These are phyloP conservation scores for Aspergillus sergii DNA, from an alignment of 2,329 filamentous ascomycete species.

Conservation along the genomic window DNA sequence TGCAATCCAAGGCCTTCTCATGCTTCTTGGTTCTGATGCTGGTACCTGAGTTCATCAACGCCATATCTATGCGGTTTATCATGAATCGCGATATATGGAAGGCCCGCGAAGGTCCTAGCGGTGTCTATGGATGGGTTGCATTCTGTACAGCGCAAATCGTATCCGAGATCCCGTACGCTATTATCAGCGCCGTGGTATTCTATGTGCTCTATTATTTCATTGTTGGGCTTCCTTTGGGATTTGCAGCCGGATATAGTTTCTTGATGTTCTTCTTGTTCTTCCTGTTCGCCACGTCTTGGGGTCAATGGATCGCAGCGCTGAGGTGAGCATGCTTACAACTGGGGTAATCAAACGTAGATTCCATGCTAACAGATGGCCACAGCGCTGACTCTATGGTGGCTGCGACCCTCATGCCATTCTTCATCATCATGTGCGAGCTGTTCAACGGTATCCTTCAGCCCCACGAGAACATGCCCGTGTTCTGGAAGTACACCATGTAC, in stretches of 20 bases:
- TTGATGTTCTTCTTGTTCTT: slow-evolving; percentile 74
- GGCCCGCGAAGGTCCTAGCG: slow-evolving; percentile 67
- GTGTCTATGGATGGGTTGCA: slow-evolving; percentile 72
- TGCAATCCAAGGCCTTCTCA: slow-evolving; percentile 72
- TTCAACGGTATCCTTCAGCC: slow-evolving; percentile 88
- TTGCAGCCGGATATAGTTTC: slow-evolving; percentile 69
- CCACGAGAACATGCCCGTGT: slow-evolving; percentile 71
- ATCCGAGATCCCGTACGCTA: slow-evolving; percentile 67
- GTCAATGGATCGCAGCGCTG: slow-evolving; percentile 77
- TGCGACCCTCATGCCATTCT: slow-evolving; percentile 76
- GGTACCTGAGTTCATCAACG: slow-evolving; percentile 69
- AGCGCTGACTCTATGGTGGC: slow-evolving; percentile 67
- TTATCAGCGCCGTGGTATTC: slow-evolving; percentile 64
- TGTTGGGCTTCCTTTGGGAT: slow-evolving; percentile 65
- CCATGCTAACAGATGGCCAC: not conserved
- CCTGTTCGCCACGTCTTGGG: slow-evolving; percentile 71
- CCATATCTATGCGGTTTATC: slow-evolving; percentile 71
- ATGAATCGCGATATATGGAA: slow-evolving; percentile 69
- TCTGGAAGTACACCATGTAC: slow-evolving; percentile 81
- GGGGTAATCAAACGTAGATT: not conserved
- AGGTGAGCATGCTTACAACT: slow-evolving; percentile 43
- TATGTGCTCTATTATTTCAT: slow-evolving; percentile 73
- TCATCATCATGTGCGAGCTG: slow-evolving; percentile 79
- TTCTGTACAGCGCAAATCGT: slow-evolving; percentile 70
- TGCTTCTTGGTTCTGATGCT: slow-evolving; percentile 63